These are phyloP conservation scores for Botrytis paeoniae DNA, from an alignment of 2,329 filamentous ascomycete genomes.

Conservation along the genomic window DNA sequence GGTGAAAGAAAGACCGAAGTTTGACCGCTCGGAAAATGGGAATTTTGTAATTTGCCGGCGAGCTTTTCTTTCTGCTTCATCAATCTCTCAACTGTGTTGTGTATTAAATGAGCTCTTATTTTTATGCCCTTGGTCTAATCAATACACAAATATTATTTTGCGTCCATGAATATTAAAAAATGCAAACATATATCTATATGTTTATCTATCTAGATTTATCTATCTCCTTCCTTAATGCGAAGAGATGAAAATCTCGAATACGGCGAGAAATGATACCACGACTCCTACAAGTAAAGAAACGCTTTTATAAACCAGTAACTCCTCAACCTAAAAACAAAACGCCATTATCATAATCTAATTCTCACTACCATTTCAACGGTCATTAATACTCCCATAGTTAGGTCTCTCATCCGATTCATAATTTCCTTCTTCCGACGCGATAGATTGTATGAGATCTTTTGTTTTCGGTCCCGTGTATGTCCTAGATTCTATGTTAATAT, in stretches of 20 bases:
- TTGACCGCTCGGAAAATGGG: neutral
- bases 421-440: conserved; percentile 1
- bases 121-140: neutral
- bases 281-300: neutral
- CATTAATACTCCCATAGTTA: neutral
- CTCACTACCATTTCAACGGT: neutral
- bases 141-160: neutral
- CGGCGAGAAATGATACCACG: too few relatives aligned
- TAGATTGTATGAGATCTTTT: conserved; percentile 16
- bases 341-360: neutral
- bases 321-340: neutral
- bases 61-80: neutral
- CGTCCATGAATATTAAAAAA: neutral
- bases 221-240: neutral
- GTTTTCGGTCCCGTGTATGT: conserved; percentile 18
- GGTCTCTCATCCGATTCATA: conserved; percentile 6
- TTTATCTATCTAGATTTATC: neutral
- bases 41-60: too few relatives aligned
- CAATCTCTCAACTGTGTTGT: too few relatives aligned
- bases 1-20: neutral
- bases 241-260: neutral
- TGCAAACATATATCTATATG: too few relatives aligned
- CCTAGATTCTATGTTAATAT: neutral
- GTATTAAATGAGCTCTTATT: neutral
- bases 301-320: neutral